phyloP scores from a whole-genome alignment of 2,329 filamentous ascomycete genomes.

The Colletotrichum salicis region DNA sequence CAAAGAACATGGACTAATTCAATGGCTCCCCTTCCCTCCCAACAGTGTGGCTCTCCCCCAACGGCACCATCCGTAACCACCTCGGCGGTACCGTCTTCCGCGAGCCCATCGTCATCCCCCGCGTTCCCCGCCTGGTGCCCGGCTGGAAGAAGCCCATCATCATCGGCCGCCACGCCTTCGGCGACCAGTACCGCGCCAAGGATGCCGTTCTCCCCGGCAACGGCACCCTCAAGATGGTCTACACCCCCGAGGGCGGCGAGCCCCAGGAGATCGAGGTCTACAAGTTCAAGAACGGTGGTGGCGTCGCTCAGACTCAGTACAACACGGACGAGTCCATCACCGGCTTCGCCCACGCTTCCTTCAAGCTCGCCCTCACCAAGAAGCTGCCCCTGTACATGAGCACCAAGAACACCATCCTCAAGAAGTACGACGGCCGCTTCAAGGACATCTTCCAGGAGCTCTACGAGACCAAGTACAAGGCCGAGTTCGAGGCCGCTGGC shows the following conservation, averaged over 20 bases:
- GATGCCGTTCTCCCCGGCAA: slow-evolving; percentile 85
- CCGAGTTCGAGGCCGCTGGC: slow-evolving; percentile 86
- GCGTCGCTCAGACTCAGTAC: slow-evolving; percentile 95
- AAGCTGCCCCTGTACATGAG: slow-evolving; percentile 97
- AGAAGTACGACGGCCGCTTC: slow-evolving; percentile 98
- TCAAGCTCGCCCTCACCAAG: slow-evolving; percentile 94
- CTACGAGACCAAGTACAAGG: slow-evolving; percentile 88
- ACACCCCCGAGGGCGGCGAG: slow-evolving; percentile 84
- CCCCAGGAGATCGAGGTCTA: slow-evolving; percentile 90
- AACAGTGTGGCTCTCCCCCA: slow-evolving; percentile 96
- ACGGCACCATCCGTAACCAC: slow-evolving; percentile 83
- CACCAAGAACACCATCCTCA: slow-evolving; percentile 99
- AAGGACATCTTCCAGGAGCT: slow-evolving; percentile 99
- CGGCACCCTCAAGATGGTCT: slow-evolving; percentile 94
- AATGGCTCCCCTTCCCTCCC: slow-evolving; percentile 16
- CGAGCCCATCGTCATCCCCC: slow-evolving; percentile 96
- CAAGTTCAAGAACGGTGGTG: slow-evolving; percentile 84
- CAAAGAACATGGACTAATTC: slow-evolving; percentile 4
- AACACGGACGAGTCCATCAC: slow-evolving; percentile 96
- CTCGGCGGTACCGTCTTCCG: slow-evolving; percentile 97
- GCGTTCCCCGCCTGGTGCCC: slow-evolving; percentile 90
- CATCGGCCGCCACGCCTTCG: slow-evolving; percentile 97
- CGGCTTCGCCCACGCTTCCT: slow-evolving; percentile 94
- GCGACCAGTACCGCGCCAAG: slow-evolving; percentile 98
- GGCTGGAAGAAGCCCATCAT: slow-evolving; percentile 99